Conservation (phyloP, 1,284 basidiomycete species). For the Irpex sp. region DNA sequence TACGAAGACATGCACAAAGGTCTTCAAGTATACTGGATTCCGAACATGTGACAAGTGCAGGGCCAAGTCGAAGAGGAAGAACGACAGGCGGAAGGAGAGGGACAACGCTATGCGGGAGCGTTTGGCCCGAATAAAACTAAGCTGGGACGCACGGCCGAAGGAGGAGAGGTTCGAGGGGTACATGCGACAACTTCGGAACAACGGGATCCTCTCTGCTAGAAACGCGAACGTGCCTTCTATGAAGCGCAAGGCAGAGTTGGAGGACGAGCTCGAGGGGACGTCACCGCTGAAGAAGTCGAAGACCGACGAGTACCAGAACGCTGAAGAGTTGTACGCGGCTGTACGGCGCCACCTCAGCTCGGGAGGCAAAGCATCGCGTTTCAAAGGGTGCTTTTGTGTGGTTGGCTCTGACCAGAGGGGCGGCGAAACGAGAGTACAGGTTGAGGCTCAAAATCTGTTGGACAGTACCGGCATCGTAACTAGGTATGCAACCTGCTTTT, state of each 20-base stretch:
- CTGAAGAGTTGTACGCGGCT: not conserved
- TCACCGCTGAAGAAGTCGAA: not conserved
- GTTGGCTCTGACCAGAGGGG: not conserved
- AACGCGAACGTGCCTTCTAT: not conserved
- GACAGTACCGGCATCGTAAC: not conserved
- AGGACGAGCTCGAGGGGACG: not conserved
- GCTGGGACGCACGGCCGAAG: not conserved
- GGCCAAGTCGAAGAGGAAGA: not conserved
- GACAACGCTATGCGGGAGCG: not conserved
- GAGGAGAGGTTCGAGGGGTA: not conserved
- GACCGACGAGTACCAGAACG: not conserved
- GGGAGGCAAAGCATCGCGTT: not conserved
- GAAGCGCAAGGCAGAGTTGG: not conserved
- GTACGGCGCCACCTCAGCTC: not conserved
- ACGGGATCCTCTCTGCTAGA: not conserved
- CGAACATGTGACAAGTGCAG: not conserved
- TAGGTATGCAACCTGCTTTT: not conserved
- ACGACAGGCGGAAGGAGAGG: not conserved
- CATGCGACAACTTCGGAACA: not conserved
- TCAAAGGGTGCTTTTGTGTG: not conserved
- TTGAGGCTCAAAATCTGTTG: not conserved
- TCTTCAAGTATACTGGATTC: not conserved
- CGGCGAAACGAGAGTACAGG: not conserved
- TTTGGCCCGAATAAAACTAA: not conserved
- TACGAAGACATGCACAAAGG: not conserved